Evolutionary conservation across 495 filamentous ascomycete species (phyloP).

Genomic region (Trichocladium antarcticum): DNA sequence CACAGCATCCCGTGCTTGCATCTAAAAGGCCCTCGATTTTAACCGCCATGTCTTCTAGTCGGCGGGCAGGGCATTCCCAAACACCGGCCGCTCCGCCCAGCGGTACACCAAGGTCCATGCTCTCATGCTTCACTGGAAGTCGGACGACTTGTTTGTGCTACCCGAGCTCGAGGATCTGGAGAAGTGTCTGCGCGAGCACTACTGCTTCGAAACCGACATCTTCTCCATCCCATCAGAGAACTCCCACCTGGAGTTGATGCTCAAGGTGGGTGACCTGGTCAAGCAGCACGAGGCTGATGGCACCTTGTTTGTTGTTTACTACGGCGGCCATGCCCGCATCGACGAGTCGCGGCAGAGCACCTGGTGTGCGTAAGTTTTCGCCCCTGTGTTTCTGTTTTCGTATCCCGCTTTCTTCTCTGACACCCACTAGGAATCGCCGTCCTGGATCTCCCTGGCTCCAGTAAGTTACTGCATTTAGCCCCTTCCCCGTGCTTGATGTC

Average conservation of each 20-base stretch:
- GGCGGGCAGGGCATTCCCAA: conserved; percentile 41
- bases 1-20: neutral
- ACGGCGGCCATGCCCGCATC: conserved; percentile 44
- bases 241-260: conserved; percentile 40
- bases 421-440: conserved; percentile 22
- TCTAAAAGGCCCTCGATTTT: neutral
- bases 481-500: neutral
- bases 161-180: conserved; percentile 42
- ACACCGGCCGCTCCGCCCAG: conserved; percentile 30
- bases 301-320: conserved; percentile 43
- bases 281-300: conserved; percentile 40
- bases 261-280: conserved; percentile 39
- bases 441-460: conserved; percentile 36
- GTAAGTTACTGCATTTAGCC: neutral
- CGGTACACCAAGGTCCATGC: conserved; percentile 43
- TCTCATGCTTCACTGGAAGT: conserved; percentile 45
- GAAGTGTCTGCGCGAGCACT: conserved; percentile 38
- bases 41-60: too few relatives aligned
- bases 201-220: conserved; percentile 37
- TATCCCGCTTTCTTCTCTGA: conserved; percentile 2
- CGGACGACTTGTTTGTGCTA: conserved; percentile 43
- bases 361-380: conserved; percentile 38
- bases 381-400: neutral
- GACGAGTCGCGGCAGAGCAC: conserved; percentile 43
- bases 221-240: conserved; percentile 43